These are phyloP conservation scores for Umbelopsis sp. DNA, from an alignment of 192 early-diverging fungal species.

Conservation along the genomic window DNA sequence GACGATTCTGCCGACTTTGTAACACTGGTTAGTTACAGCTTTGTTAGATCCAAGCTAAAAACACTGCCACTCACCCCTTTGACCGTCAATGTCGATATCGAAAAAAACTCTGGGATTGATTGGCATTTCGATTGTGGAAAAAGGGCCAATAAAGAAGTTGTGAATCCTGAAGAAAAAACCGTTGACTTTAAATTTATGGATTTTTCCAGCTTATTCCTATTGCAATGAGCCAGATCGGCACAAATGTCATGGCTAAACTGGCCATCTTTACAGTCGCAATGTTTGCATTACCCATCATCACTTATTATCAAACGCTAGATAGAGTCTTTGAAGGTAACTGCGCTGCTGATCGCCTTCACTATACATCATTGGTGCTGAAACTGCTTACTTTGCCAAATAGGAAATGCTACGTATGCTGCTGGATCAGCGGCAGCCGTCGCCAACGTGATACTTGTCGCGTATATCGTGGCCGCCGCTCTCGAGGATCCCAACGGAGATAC, in stretches of 20 bases:
- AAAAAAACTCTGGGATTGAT: conserved; percentile 64
- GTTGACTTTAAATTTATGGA: background rate
- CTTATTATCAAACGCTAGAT: conserved; percentile 43
- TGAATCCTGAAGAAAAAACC: conserved; percentile 6
- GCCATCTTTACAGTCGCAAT: conserved; percentile 48
- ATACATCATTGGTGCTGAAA: too few relatives aligned
- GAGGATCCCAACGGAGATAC: conserved; percentile 34
- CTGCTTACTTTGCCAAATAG: conserved; percentile 19
- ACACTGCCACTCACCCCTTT: conserved; percentile 41
- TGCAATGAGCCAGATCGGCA: conserved; percentile 14
- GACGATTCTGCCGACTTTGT: conserved; percentile 51
- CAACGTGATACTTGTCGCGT: conserved; percentile 50
- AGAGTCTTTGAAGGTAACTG: conserved; percentile 45
- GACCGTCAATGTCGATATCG: conserved; percentile 63
- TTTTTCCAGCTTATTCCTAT: background rate
- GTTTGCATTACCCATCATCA: conserved; percentile 43
- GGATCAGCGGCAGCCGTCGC: conserved; percentile 53
- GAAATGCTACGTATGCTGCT: conserved; percentile 56
- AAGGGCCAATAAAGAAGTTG: background rate
- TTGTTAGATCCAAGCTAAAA: background rate
- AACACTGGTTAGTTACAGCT: background rate
- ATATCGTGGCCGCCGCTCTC: conserved; percentile 45
- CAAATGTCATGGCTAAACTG: conserved; percentile 38
- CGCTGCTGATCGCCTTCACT: background rate
- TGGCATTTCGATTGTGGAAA: conserved; percentile 21